Base-by-base conservation (phyloP, 352 stramenopile species). In the Pythium phragmitis region DNA sequence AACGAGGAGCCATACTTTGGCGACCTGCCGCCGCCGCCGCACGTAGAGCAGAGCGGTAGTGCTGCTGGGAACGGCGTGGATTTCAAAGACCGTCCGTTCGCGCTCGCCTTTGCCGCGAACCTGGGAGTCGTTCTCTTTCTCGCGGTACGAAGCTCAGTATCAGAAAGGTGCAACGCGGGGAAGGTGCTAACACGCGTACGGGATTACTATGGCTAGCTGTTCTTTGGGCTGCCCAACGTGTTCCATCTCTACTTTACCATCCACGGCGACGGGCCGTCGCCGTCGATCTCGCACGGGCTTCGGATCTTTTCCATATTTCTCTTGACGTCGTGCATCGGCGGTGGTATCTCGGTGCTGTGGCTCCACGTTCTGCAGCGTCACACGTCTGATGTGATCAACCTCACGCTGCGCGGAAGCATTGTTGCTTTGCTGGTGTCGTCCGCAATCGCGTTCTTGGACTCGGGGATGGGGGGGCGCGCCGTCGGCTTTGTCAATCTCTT, bases 401-500 rank as follows among this genome's bases (percentile, higher is more conserved):
- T 83, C 69, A 94, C 85, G 36, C 62, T 96, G 4, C 84, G 77
- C 30, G 67, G 63, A 12, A 89, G 83, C 54, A 85, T 92, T 39
- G 71, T 80, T 26, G 82, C 70, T 26, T 77, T 87, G 12, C 43
- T 88, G 7, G 67, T 77, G 43, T 75, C 75, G 4, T 76, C 79
- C 21, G 54, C 82, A 9, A 63, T 86, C 13, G 77, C 78, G 14
- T 92, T 96, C 63, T 69, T 82, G 23, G 74, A 94, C 69, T 89
- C 84, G 23, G 84, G 85, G 21, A 70, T 82, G 55, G 80, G 78
- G 2, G 87, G 87, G n/a, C 85, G 82, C 37, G 87, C 85, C 7
- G 89, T 94, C 23, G 85, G 84, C 13, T 92, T 96, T 54, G 59
- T 89, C 50, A 94, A 93, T 55, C 60, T 96, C 14, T 92, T 94